These are phyloP conservation scores for Raphanus sativus DNA, from an alignment of 345 rosid species.

Conservation along the genomic window DNA sequence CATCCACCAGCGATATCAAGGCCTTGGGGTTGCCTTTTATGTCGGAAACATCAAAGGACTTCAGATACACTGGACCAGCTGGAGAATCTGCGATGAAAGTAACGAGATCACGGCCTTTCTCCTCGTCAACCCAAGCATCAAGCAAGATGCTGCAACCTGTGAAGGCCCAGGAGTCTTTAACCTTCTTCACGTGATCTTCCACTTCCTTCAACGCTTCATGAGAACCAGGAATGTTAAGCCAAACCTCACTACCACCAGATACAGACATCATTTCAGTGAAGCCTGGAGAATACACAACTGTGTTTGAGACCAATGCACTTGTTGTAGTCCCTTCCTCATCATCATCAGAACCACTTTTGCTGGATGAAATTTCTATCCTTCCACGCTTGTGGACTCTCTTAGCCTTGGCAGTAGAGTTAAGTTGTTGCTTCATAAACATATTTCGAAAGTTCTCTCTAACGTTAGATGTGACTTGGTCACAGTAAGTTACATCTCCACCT, in stretches of 20 bases:
- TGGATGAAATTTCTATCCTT: not conserved
- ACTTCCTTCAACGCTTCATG: conserved; percentile 36
- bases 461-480: not conserved
- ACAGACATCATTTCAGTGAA: conserved; percentile 41
- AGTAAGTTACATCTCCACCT: not conserved
- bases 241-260: not conserved
- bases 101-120: conserved; percentile 50
- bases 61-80: conserved; percentile 53
- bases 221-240: conserved; percentile 30
- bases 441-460: not conserved
- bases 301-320: conserved; percentile 30
- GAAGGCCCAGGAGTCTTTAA: conserved; percentile 52
- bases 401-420: not conserved
- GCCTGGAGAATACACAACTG: conserved; percentile 40
- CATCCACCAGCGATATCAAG: conserved; percentile 43
- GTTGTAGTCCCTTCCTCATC: not conserved
- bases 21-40: conserved; percentile 23
- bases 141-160: conserved; percentile 67
- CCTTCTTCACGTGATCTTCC: conserved; percentile 39
- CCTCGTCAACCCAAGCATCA: conserved; percentile 60
- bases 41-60: conserved; percentile 46
- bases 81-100: conserved; percentile 56
- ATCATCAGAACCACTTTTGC: not conserved
- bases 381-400: not conserved
- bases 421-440: not conserved